Evolutionary conservation across 83 land plant genomes (phyloP), one percentile per base, ranked within the genome.

Genomic region (Picea abies): DNA sequence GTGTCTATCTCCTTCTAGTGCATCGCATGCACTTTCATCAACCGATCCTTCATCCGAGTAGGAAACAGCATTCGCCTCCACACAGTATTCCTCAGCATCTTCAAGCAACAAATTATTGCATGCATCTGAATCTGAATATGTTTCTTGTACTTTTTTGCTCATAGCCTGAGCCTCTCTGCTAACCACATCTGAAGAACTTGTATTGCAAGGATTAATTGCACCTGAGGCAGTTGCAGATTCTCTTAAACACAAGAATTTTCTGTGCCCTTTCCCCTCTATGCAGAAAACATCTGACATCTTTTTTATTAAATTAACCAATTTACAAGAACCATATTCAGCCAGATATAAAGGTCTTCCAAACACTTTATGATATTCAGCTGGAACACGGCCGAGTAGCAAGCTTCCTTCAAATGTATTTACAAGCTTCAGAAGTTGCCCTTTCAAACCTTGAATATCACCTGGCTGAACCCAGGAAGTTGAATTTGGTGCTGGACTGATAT

Each of bases 391-490:
- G 35, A 97, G 84, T 11, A 82, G 86, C 76, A 97, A 23, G 63
- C 86, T 87, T 17, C 99, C 99, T 29, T 93, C 94, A 37, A 87
- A 87, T 65, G 87, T 61, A 75, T 82, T 92, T 70, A 97, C 89
- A 47, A 97, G 84, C 79, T 84, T 91, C 39, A 95, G 91, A 56
- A 97, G 79, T 87, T 95, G 98, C 4, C 85, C 85, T 81, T 95
- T 97, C 70, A 97, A 80, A 22, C 98, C 95, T 64, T 90, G 82
- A 25, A 97, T 35, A 81, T 96, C 99, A 19, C 99, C 98, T 22
- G 99, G 98, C 73, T 90, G 94, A 7, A 84, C 91, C 90, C 90
- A 93, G 65, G 72, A 63, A 12, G 66, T 71, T n/a, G 63, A 76
- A 52, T 83, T 49, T 60, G 39, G 80, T 52, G 39, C 79, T 37